Base-by-base conservation (phyloP, 2,329 filamentous ascomycete species). In the Fusarium udum region DNA sequence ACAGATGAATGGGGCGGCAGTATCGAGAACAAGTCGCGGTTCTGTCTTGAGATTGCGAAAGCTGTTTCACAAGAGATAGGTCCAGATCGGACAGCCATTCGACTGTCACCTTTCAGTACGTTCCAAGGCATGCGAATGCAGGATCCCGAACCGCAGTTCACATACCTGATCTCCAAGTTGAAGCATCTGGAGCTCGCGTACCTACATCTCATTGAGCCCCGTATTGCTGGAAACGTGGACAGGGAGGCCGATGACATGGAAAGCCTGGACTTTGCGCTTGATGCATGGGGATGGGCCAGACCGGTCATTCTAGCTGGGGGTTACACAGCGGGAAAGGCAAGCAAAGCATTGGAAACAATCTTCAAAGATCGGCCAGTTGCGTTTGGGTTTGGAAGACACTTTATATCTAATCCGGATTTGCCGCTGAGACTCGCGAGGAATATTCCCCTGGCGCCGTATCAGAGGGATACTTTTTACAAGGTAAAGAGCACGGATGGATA, bases 111-210 rank as follows among this genome's bases (percentile, higher is more conserved):
- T 0, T 92, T 86, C 80, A 87, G 85, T 55, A 80, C 81, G 0
- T 92, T 90, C 81, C 89, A 92, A 68, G 86, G 85, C 42, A 91
- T 92, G 90, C 81, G 83, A 5, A 91, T 92, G 4, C 85, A 92
- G 2, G 59, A 63, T 3, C 90, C 91, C 0, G 74, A 88, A 12
- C 87, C 90, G 1, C 90, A 93, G 68, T 93, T 92, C 77, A 82
- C 81, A 2, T 83, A 92, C 73, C 77, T 92, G 24, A 83, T 89
- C 26, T 76, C 82, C 37, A 82, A 86, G 58, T 79, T 90, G 36
- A 87, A 86, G 61, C 80, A 83, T 42, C 79, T 92, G 8, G 84
- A 85, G 6, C 83, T 93, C 16, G 87, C 89, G 0, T 92, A 90
- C 77, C 78, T 92, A 5, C 90, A 92, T 78, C 71, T 91, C 3